These are phyloP conservation scores for Isatis lusitanica DNA, from an alignment of 441 rosid species.

Conservation along the genomic window DNA sequence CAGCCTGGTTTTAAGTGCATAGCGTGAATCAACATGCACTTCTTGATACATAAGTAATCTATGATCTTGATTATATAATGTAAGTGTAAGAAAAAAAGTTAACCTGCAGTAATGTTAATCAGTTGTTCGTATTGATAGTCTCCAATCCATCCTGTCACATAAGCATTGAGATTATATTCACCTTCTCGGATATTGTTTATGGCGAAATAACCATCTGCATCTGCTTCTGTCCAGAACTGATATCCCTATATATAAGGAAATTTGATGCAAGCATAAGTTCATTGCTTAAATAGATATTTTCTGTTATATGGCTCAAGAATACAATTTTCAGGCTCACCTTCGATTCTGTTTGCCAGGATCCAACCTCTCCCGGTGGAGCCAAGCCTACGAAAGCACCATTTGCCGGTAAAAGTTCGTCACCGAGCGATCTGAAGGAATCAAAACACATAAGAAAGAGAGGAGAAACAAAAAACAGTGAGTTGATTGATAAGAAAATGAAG, in stretches of 20 bases:
- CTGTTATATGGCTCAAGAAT: not conserved
- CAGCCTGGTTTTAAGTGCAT: constrained; percentile 45
- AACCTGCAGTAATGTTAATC: constrained; percentile 52
- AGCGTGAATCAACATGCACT: not conserved
- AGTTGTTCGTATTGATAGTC: constrained; percentile 44
- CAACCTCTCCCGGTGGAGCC: constrained; percentile 67
- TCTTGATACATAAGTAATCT: not conserved
- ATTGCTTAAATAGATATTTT: not conserved
- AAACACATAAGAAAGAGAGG: not conserved
- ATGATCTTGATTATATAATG: not conserved
- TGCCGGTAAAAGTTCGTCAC: constrained; percentile 46
- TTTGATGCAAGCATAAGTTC: not conserved
- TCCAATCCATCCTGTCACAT: constrained; percentile 62
- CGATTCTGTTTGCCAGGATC: constrained; percentile 82
- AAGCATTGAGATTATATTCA: constrained; percentile 60
- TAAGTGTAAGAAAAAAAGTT: not conserved
- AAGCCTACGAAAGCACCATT: constrained; percentile 67
- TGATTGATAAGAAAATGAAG: not conserved
- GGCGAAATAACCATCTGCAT: constrained; percentile 44
- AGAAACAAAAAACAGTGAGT: not conserved
- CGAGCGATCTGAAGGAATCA: constrained; percentile 41
- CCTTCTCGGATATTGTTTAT: constrained; percentile 46
- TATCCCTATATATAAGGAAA: constrained; percentile 45
- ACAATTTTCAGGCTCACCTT: constrained; percentile 44
- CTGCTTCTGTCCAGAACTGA: constrained; percentile 65